These are phyloP conservation scores for Leccinum fallax DNA, from an alignment of 1,284 basidiomycete genomes.

Conservation along the genomic window DNA sequence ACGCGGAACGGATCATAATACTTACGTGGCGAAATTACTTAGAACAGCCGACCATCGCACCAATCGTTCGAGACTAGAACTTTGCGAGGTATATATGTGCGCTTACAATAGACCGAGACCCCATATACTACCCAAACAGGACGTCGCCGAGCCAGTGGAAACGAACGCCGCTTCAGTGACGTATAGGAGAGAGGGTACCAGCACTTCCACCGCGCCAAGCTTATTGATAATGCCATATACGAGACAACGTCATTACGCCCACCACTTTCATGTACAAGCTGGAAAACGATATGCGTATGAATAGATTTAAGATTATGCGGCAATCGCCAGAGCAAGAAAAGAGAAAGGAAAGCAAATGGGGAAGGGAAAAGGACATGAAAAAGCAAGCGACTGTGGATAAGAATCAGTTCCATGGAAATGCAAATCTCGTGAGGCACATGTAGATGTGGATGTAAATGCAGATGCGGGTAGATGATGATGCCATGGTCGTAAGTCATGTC, in stretches of 20 bases:
- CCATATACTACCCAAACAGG: not conserved
- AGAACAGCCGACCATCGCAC: not conserved
- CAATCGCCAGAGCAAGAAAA: not conserved
- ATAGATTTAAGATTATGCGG: not conserved
- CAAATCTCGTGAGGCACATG: slow-evolving; percentile 2
- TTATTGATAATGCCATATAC: not conserved
- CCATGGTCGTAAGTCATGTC: slow-evolving; percentile 1
- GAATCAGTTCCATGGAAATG: slow-evolving; percentile 4
- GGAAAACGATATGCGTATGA: not conserved
- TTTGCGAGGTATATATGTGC: not conserved
- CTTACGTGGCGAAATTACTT: not conserved
- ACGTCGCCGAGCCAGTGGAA: not conserved
- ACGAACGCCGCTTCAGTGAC: not conserved
- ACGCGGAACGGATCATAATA: not conserved
- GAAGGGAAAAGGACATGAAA: not conserved
- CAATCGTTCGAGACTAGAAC: not conserved
- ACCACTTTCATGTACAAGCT: not conserved
- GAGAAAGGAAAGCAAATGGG: not conserved
- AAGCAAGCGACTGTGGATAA: slow-evolving; percentile 1
- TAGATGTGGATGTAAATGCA: slow-evolving; percentile 5
- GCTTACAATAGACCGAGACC: not conserved
- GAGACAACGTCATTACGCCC: not conserved
- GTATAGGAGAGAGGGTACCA: not conserved
- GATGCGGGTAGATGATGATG: not conserved
- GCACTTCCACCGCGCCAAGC: not conserved